These are phyloP conservation scores for Boletus sp. DNA, from an alignment of 1,284 basidiomycete genomes.

Conservation along the genomic window DNA sequence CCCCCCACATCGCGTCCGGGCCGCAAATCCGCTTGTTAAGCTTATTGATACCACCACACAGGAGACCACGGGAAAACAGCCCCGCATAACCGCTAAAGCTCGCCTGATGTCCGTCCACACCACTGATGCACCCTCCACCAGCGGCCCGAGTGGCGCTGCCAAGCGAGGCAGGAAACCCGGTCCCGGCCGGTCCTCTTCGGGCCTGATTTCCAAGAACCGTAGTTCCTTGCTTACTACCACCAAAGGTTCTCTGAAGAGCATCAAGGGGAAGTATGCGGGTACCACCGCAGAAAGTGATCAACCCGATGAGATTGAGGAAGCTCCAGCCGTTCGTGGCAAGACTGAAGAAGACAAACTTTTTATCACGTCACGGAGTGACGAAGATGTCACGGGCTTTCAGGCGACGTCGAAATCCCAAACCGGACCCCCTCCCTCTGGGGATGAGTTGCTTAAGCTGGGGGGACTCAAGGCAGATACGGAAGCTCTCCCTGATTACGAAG, in stretches of 20 bases:
- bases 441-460: constrained; percentile 46
- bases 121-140: constrained; percentile 10
- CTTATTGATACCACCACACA: constrained; percentile 39
- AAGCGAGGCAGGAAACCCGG: constrained; percentile 40
- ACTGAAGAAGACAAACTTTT: constrained; percentile 6
- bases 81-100: constrained; percentile 46
- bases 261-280: constrained; percentile 38
- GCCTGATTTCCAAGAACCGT: constrained; percentile 35
- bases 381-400: constrained; percentile 12
- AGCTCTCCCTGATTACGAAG: constrained; percentile 54
- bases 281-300: constrained; percentile 10
- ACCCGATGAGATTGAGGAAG: constrained; percentile 25
- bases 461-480: constrained; percentile 39
- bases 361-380: constrained; percentile 23
- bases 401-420: constrained; percentile 1
- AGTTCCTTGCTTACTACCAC: constrained; percentile 48
- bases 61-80: constrained; percentile 25
- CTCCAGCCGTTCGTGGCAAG: neutral
- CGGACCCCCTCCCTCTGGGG: constrained; percentile 33
- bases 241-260: constrained; percentile 45
- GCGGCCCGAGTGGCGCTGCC: constrained; percentile 7
- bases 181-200: constrained; percentile 43
- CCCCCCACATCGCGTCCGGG: constrained; percentile 45
- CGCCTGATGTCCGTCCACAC: constrained; percentile 31
- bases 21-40: constrained; percentile 51